phyloP scores from a whole-genome alignment of 1,284 basidiomycete species.

The Ceratobasidium sp. region DNA sequence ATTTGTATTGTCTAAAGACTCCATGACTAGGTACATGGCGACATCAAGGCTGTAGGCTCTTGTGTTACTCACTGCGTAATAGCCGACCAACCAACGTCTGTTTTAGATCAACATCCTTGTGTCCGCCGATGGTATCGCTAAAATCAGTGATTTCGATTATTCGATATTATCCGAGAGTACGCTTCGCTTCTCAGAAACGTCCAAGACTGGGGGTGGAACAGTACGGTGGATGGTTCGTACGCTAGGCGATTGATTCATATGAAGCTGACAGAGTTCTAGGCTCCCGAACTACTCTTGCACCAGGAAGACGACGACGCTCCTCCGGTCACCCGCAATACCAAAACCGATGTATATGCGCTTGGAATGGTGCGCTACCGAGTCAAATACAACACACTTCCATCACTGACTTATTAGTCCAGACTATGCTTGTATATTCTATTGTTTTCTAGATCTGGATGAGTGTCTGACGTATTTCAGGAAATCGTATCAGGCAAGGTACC shows the following conservation, averaged over 20 bases:
- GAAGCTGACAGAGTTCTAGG: background rate
- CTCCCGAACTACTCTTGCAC: background rate
- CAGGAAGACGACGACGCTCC: background rate
- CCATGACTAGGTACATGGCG: too few relatives aligned
- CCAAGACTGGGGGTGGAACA: background rate
- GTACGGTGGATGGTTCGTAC: background rate
- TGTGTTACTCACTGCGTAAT: too few relatives aligned
- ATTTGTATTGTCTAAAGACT: too few relatives aligned
- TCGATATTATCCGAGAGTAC: background rate
- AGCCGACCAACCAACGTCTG: too few relatives aligned
- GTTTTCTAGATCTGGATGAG: too few relatives aligned
- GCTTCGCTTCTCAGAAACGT: background rate
- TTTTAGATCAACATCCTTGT: too few relatives aligned
- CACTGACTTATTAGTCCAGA: background rate
- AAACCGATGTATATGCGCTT: background rate
- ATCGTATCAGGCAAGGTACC: background rate
- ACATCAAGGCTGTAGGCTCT: too few relatives aligned
- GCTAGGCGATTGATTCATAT: background rate
- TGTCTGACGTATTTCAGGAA: background rate
- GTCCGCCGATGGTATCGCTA: background rate
- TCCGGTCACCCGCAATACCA: background rate
- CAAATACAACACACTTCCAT: too few relatives aligned
- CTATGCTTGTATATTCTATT: background rate
- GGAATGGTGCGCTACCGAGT: conserved; percentile 3
- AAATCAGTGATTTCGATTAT: background rate